Conservation (phyloP, 2,329 filamentous ascomycete species). For the Pseudopyricularia javanii region DNA sequence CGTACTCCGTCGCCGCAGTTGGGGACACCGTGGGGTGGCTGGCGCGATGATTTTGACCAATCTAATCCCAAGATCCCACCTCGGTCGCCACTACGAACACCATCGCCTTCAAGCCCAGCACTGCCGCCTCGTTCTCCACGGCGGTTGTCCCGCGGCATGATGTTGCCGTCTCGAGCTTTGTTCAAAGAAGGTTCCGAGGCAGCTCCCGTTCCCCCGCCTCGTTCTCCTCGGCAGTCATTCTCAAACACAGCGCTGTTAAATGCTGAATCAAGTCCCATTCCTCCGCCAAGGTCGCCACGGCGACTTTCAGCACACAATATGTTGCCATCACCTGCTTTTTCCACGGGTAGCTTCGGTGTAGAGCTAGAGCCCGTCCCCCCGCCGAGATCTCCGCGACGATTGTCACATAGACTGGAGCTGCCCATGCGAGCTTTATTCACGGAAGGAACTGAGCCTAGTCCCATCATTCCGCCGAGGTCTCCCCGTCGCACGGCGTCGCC, state of each 20-base stretch:
- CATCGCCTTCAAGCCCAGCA: not conserved
- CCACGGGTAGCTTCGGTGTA: no score
- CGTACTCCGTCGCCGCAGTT: not conserved
- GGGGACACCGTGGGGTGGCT: not conserved
- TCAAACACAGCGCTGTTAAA: no score
- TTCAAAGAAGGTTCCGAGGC: not conserved
- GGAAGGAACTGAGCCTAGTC: not conserved
- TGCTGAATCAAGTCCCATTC: no score
- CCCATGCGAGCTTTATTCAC: not conserved
- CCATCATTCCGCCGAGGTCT: not conserved
- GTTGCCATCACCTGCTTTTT: no score
- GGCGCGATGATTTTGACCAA: not conserved
- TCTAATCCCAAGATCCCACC: not conserved
- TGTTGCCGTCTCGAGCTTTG: not conserved
- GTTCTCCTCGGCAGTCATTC: not conserved
- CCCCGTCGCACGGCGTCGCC: not conserved
- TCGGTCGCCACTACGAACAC: not conserved
- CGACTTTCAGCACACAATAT: no score
- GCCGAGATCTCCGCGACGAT: not conserved
- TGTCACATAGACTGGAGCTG: not conserved
- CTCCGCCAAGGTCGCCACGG: no score
- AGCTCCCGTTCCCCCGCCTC: not conserved
- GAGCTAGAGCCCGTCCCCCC: not conserved
- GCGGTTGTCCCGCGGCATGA: not conserved
- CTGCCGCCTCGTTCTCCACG: not conserved